A percentile compares a stretch with the other conserved stretches of the same genome.
Evolutionary conservation across 2,329 filamentous ascomycete genomes (phyloP).

Genomic region (Alternaria consortialis): DNA sequence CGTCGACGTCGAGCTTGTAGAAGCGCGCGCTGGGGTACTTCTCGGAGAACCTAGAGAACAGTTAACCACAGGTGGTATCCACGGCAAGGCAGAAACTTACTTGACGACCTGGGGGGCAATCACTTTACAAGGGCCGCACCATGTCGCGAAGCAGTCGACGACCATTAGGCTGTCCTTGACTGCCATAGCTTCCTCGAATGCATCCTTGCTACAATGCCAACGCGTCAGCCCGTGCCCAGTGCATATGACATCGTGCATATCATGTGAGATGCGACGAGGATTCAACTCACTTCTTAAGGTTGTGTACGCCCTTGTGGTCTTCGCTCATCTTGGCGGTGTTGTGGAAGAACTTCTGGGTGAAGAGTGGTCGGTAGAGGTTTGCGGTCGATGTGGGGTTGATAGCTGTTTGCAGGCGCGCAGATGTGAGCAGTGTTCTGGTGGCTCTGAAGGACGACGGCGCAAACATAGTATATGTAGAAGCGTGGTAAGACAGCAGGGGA

Average conservation of each 20-base stretch:
- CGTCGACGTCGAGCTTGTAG: slow-evolving; percentile 91
- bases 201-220: slow-evolving; percentile 60
- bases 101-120: slow-evolving; percentile 79
- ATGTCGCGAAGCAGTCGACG: slow-evolving; percentile 86
- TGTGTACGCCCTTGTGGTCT: slow-evolving; percentile 57
- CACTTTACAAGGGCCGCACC: slow-evolving; percentile 95
- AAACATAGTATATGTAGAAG: slow-evolving; percentile 52
- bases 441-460: slow-evolving; percentile 47
- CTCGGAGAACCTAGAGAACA: slow-evolving; percentile 64
- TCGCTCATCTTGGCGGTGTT: slow-evolving; percentile 55
- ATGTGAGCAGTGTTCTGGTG: slow-evolving; percentile 55
- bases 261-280: slow-evolving; percentile 8
- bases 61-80: slow-evolving; percentile 8
- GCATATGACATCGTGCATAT: slow-evolving; percentile 23
- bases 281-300: slow-evolving; percentile 55
- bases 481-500: slow-evolving; percentile 29
- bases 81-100: slow-evolving; percentile 54
- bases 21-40: slow-evolving; percentile 72
- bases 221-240: slow-evolving; percentile 16
- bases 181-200: slow-evolving; percentile 66
- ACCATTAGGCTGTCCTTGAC: slow-evolving; percentile 70
- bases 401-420: slow-evolving; percentile 49
- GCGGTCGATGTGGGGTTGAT: slow-evolving; percentile 37
- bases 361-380: slow-evolving; percentile 46
- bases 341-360: slow-evolving; percentile 52